Base-by-base conservation (phyloP, 176 grass and related monocot genomes). In the Pontederia paniculata region DNA sequence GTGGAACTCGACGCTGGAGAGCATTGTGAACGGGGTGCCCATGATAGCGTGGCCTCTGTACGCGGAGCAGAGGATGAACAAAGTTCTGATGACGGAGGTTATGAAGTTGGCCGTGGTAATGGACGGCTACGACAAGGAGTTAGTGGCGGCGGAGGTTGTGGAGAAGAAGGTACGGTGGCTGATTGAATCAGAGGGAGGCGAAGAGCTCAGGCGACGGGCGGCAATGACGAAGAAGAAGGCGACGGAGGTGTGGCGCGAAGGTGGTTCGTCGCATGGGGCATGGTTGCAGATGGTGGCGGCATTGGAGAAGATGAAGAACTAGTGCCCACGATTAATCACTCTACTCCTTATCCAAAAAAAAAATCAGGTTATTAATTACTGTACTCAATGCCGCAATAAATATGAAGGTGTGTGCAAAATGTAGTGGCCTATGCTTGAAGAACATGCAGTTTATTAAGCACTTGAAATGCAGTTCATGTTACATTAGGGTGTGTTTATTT, bases 1-100 rank as follows among this genome's bases (percentile, higher is more conserved):
- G 8, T 79, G 76, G 76, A 79, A 79, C 70, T 79, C 76, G 4
- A 17, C 11, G 0, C 21, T 65, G 0, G 62, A 65, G 22, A 46
- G 44, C 18, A 65, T 65, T 45, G 49, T 22, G 12, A 22, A 18
- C 13, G 62, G 62, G 45, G 45, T 50, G 21, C 12, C 44, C 13
- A 65, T 65, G 62, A 46, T 65, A 21, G 57, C 57, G 31, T 60
- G 28, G 57, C 57, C 57, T 28, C 15, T 60, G 57, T 60, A 60
- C 31, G 57, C 31, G 0, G 57, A 60, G 14, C 57, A 60, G 15
- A 7, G 57, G 16, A 9, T 44, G 37, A 60, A 60, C 57, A 60
- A 60, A 28, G 14, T 44, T 3, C 10, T 60, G n/a, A 28, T 60
- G 15, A 28, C 44, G 31, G 57, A 60, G 28, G 37, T 18, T 8